A percentile compares a stretch with the other conserved stretches of the same genome.
These are phyloP conservation scores for Tetrahymena thermophila DNA, from an alignment of 73 alveolate species.

Conservation along the genomic window DNA sequence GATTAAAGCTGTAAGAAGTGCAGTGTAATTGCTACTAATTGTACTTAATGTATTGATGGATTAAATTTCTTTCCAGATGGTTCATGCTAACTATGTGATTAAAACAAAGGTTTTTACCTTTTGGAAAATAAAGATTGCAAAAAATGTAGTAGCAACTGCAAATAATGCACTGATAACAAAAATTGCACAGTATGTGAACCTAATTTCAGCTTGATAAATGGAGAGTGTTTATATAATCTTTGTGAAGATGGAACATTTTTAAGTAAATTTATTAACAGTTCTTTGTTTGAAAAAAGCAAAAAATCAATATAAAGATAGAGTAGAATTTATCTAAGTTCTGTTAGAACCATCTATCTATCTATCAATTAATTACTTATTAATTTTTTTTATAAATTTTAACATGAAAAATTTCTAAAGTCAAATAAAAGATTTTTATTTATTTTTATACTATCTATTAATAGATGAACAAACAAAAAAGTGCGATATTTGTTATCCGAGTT, in stretches of 20 bases:
- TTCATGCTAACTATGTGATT: not conserved
- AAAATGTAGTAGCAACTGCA: not conserved
- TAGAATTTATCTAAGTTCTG: too few relatives aligned
- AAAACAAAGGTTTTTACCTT: not conserved
- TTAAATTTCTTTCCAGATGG: not conserved
- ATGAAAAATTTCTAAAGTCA: too few relatives aligned
- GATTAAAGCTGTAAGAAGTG: not conserved
- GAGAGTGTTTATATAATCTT: not conserved
- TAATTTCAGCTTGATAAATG: not conserved
- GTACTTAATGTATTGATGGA: not conserved
- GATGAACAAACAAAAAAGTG: not conserved
- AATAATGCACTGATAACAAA: not conserved
- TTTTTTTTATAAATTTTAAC: too few relatives aligned
- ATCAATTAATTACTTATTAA: too few relatives aligned
- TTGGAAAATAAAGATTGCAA: not conserved
- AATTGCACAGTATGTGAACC: not conserved
- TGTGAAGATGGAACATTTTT: not conserved
- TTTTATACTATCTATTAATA: too few relatives aligned
- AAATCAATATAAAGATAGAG: too few relatives aligned
- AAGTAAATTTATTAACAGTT: not conserved
- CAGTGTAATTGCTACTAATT: not conserved
- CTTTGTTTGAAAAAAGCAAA: too few relatives aligned
- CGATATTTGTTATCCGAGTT: not conserved
- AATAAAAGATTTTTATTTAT: too few relatives aligned
- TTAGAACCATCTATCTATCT: too few relatives aligned